A percentile compares a stretch with the other conserved stretches of the same genome.
Conservation (phyloP, 2,329 filamentous ascomycete species). For the Apiospora hydei region DNA sequence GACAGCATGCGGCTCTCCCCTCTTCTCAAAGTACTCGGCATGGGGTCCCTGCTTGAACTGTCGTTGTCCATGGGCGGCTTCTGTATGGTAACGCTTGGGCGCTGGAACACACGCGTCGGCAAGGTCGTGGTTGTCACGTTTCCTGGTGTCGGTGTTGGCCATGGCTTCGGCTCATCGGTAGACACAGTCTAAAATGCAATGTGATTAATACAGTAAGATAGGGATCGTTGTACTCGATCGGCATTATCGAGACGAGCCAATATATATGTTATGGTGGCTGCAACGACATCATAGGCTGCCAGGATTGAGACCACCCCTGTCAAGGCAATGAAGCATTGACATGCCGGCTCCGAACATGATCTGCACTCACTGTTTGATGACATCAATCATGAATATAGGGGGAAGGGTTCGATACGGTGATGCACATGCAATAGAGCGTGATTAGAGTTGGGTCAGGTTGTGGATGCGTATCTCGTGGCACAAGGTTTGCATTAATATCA, state of each 20-base stretch:
- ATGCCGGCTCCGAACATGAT: background rate
- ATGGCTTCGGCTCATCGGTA: background rate
- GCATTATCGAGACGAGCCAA: background rate
- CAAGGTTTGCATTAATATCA: background rate
- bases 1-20: background rate
- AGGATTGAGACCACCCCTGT: background rate
- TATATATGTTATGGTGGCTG: background rate
- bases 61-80: background rate
- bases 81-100: background rate
- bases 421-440: background rate
- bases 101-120: background rate
- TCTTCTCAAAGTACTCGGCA: background rate
- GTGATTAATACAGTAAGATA: background rate
- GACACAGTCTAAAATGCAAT: background rate
- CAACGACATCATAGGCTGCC: constrained; percentile 4
- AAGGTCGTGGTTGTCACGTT: background rate
- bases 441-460: background rate
- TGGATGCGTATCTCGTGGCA: background rate
- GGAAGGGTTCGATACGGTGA: background rate
- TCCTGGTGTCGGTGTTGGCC: background rate
- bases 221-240: background rate
- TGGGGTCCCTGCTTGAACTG: background rate
- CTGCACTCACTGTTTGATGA: background rate
- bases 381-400: background rate
- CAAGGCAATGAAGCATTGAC: background rate